Conservation (phyloP, 208 protist species). For the Tritrichomonas musculus region DNA sequence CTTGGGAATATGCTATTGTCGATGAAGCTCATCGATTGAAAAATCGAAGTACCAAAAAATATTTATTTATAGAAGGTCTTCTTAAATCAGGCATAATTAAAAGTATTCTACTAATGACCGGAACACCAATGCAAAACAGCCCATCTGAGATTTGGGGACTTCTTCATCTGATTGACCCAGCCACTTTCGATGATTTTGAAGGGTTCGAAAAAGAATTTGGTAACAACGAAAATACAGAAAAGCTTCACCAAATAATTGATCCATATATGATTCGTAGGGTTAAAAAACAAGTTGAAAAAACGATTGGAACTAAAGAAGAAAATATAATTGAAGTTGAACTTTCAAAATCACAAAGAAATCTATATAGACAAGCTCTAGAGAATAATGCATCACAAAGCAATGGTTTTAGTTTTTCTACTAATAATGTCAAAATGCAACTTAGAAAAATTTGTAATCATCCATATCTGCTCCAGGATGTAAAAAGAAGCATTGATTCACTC, state of each 20-base stretch:
- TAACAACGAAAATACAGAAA: constrained; percentile 46
- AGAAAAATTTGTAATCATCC: constrained; percentile 78
- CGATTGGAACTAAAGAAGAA: constrained; percentile 45
- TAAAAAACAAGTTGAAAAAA: constrained; percentile 41
- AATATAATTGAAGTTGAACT: constrained; percentile 45
- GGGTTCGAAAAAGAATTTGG: constrained; percentile 48
- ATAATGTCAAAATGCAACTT: constrained; percentile 50
- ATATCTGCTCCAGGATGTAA: constrained; percentile 80
- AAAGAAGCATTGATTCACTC: constrained; percentile 46
- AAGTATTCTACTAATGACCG: constrained; percentile 47
- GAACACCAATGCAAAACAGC: constrained; percentile 62
- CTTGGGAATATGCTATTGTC: constrained; percentile 61
- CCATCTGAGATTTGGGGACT: constrained; percentile 65
- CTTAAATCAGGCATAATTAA: constrained; percentile 70
- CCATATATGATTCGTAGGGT: constrained; percentile 52
- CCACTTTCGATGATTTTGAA: constrained; percentile 55
- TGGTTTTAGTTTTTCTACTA: constrained; percentile 45
- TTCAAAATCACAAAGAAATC: constrained; percentile 36
- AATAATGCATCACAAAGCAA: background rate
- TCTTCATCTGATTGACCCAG: constrained; percentile 68
- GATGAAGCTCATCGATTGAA: constrained; percentile 61
- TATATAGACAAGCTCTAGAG: background rate
- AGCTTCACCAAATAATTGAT: constrained; percentile 54
- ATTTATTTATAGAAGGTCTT: constrained; percentile 80
- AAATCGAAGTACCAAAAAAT: constrained; percentile 53